Evolutionary conservation across 176 grass and related monocot species (phyloP).

Genomic region (Carex pumila): DNA sequence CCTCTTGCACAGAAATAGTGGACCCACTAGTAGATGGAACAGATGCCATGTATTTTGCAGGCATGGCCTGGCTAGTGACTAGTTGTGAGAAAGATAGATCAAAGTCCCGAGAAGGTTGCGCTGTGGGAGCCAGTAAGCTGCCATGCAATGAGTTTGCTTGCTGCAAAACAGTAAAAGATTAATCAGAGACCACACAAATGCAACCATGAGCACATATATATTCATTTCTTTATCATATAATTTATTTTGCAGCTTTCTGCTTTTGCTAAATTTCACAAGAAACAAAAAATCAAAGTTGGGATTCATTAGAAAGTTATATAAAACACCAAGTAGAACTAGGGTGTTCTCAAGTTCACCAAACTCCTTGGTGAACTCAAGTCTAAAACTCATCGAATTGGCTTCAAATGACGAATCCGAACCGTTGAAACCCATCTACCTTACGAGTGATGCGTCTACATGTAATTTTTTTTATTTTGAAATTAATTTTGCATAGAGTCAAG

Average conservation of each 20-base stretch:
- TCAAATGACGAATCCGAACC: too few relatives aligned
- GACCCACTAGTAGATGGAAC: constrained; percentile 59
- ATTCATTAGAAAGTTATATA: not conserved
- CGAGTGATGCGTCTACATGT: too few relatives aligned
- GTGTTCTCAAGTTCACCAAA: too few relatives aligned
- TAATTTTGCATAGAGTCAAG: too few relatives aligned
- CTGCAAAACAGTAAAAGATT: constrained; percentile 43
- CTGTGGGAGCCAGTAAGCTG: constrained; percentile 56
- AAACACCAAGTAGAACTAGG: too few relatives aligned
- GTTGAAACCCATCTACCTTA: too few relatives aligned
- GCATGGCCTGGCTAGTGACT: constrained; percentile 49
- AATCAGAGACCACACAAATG: not conserved
- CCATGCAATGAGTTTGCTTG: constrained; percentile 74
- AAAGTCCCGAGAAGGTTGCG: constrained; percentile 63
- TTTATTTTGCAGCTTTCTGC: not conserved
- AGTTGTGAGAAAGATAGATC: constrained; percentile 58
- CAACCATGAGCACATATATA: not conserved
- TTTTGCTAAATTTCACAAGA: not conserved
- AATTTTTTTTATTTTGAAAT: too few relatives aligned
- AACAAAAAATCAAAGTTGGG: not conserved
- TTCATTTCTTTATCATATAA: not conserved
- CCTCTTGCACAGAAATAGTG: constrained; percentile 68
- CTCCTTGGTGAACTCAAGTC: too few relatives aligned
- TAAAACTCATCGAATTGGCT: too few relatives aligned
- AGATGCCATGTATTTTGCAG: constrained; percentile 60